Base-by-base conservation (phyloP, 2,329 filamentous ascomycete genomes). In the Fusarium continuum region DNA sequence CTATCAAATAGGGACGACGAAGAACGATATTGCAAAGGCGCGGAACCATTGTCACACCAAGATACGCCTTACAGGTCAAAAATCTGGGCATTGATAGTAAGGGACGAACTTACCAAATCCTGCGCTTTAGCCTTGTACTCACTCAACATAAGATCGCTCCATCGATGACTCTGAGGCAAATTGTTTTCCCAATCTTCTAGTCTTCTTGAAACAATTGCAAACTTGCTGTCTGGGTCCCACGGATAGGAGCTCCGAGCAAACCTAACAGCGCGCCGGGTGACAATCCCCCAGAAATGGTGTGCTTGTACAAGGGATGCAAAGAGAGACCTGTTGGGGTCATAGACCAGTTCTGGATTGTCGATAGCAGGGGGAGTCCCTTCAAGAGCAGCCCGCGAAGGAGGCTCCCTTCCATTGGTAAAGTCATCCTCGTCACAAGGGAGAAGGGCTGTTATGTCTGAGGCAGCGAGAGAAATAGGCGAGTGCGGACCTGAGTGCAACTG, bases 21-120 rank as follows among this genome's bases (percentile, higher is more conserved):
- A 85, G 72, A 13, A 86, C 79, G 49, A 86, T 85, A 54, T 86
- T 84, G 69, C 83, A 85, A 6, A 86, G 78, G 4, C 83, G 79
- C 3, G 82, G 79, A 49, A 83, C 80, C 75, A 85, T 85, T 5
- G 83, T 85, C 6, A 85, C 79, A 35, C 81, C 81, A 10, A 85
- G 76, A 67, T 86, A 86, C 1, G 80, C 82, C 82, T 84, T 3
- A 2, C 2, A 11, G n/a, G 56, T 70, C 16, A 70, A 47, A 20
- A 31, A 11, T 26, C 25, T 6, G 10, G 29, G n/a, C 35, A 25
- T 4, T 9, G 17, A 19, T 5, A 6, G 9, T 7, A 14, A 9
- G 16, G 8, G 8, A 13, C 32, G 4, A 10, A 68, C 78, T 51
- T 69, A 84, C 83, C 65, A 86, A 59, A 45, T 86, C 83, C 46